Evolutionary conservation across 148 eudicot species (phyloP).

Genomic region (Silene latifolia): DNA sequence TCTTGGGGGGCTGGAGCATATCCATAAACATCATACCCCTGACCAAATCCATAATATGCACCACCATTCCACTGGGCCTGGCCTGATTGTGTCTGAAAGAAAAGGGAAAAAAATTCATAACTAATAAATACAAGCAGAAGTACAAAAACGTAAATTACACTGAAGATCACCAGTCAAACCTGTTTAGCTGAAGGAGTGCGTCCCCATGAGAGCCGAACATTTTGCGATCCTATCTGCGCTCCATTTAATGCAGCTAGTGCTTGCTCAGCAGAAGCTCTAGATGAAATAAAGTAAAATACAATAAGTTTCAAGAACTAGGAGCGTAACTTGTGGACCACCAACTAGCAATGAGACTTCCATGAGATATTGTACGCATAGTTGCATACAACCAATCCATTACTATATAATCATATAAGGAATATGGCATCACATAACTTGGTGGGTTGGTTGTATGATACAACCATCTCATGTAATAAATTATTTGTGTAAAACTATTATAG

Average conservation of each 20-base stretch:
- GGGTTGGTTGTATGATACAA: neutral
- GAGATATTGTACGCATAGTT: neutral
- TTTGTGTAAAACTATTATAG: conserved; percentile 4
- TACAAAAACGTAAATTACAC: neutral
- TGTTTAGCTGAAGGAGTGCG: conserved; percentile 87
- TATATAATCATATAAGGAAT: neutral
- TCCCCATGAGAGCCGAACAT: conserved; percentile 92
- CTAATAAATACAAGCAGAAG: neutral
- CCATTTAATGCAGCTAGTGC: conserved; percentile 73
- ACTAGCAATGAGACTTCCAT: neutral
- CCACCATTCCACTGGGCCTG: conserved; percentile 59
- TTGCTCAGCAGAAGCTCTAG: conserved; percentile 79
- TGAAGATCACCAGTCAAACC: conserved; percentile 33
- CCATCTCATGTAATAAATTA: too few relatives aligned
- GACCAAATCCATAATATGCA: conserved; percentile 76
- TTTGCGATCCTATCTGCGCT: conserved; percentile 72
- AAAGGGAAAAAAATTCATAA: neutral
- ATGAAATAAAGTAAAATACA: neutral
- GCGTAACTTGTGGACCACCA: neutral
- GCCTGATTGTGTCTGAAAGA: conserved; percentile 51
- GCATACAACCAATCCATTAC: neutral
- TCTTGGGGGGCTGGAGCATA: conserved; percentile 79
- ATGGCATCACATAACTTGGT: neutral
- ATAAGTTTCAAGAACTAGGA: neutral
- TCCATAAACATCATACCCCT: conserved; percentile 79